A percentile compares a stretch with the other conserved stretches of the same genome.
phyloP scores from a whole-genome alignment of 768 basidiomycete genomes.

The Kwoniella sp. region DNA sequence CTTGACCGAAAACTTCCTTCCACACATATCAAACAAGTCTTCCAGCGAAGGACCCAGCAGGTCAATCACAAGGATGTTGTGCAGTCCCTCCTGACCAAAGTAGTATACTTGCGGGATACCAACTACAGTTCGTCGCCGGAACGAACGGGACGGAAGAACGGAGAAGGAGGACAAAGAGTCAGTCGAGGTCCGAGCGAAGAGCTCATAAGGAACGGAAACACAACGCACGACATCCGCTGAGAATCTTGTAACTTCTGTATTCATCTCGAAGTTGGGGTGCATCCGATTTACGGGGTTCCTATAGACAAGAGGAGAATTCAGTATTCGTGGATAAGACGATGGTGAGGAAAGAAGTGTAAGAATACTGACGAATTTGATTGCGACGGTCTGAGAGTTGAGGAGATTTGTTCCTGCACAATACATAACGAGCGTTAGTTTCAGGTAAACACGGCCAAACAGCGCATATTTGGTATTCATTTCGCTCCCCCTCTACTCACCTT shows the following conservation, averaged over 20 bases:
- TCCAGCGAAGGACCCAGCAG: constrained; percentile 94
- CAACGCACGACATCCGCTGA: constrained; percentile 83
- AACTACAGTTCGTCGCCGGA: constrained; percentile 59
- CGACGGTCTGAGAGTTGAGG: constrained; percentile 96
- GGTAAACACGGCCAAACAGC: not conserved
- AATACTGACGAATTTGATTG: constrained; percentile 96
- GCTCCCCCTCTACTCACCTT: constrained; percentile 62
- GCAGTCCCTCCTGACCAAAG: constrained; percentile 97
- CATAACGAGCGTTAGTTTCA: not conserved
- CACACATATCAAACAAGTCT: constrained; percentile 99
- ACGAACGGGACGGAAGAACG: not conserved
- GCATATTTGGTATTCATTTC: no score
- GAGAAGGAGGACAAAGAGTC: constrained; percentile 3
- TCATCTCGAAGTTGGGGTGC: constrained; percentile 97
- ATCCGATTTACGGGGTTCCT: constrained; percentile 82
- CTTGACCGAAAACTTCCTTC: constrained; percentile 94
- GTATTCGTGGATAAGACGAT: constrained; percentile 12
- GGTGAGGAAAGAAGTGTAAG: constrained; percentile 46
- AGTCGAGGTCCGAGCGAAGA: constrained; percentile 19
- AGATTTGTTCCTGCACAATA: constrained; percentile 78
- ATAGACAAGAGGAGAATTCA: not conserved
- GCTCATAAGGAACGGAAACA: constrained; percentile 17
- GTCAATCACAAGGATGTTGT: constrained; percentile 98
- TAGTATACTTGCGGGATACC: constrained; percentile 99
- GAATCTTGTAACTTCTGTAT: constrained; percentile 95